Conservation (phyloP, 2,329 filamentous ascomycete genomes). For the Amauroascus niger region DNA sequence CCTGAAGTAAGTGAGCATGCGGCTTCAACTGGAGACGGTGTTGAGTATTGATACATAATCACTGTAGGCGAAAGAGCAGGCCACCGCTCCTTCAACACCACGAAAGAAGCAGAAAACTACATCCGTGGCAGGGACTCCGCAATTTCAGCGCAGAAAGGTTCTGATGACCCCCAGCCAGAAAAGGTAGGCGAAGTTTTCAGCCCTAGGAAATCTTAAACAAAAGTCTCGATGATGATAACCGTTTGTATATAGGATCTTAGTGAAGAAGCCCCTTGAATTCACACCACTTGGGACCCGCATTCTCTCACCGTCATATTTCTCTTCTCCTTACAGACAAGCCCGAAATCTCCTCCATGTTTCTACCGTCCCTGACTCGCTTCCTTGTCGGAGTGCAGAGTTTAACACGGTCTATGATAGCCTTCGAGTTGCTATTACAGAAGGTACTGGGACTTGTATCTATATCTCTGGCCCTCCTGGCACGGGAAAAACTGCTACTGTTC, state of each 20-base stretch:
- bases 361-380: conserved; percentile 77
- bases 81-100: conserved; percentile 41
- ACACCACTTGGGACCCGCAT: conserved; percentile 86
- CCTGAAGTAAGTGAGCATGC: conserved; percentile 26
- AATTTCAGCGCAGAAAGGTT: conserved; percentile 33
- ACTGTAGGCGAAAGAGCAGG: conserved; percentile 23
- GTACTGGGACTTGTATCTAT: conserved; percentile 92
- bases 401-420: conserved; percentile 85
- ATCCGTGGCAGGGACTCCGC: conserved; percentile 36
- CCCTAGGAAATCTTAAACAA: neutral
- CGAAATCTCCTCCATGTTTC: conserved; percentile 85
- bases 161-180: conserved; percentile 57
- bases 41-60: conserved; percentile 19
- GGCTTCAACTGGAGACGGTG: neutral
- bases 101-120: conserved; percentile 48
- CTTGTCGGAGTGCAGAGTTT: conserved; percentile 88
- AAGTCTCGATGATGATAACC: neutral
- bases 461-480: conserved; percentile 98
- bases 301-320: conserved; percentile 63
- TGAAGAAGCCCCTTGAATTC: conserved; percentile 88
- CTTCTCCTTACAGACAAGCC: conserved; percentile 85
- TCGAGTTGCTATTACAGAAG: conserved; percentile 86
- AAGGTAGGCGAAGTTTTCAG: conserved; percentile 33
- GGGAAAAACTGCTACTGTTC: conserved; percentile 93
- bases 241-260: conserved; percentile 45